Evolutionary conservation across 208 protist genomes (phyloP).

Genomic region (Trichomonas vaginalis): DNA sequence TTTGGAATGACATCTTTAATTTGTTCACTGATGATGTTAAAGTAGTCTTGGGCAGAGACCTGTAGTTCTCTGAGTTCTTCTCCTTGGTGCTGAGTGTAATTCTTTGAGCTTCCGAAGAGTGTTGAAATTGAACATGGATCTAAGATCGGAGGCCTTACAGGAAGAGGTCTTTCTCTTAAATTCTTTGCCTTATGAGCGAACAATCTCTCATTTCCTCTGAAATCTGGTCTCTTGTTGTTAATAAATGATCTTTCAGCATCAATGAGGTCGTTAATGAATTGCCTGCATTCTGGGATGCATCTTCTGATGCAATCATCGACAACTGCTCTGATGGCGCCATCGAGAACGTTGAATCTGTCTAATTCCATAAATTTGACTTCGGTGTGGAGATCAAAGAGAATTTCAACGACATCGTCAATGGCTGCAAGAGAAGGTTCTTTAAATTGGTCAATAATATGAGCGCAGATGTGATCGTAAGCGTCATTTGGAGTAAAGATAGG

Average conservation of each 20-base stretch:
- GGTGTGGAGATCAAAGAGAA: background rate
- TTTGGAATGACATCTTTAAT: background rate
- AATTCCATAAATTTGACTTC: background rate
- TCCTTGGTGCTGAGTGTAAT: background rate
- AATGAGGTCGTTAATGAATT: background rate
- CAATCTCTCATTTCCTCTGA: background rate
- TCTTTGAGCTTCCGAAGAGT: background rate
- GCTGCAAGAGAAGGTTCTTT: background rate
- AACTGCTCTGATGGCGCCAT: background rate
- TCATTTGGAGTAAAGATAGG: background rate
- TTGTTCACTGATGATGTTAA: background rate
- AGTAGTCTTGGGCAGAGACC: background rate
- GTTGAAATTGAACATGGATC: background rate
- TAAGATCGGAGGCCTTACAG: background rate
- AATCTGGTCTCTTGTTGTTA: background rate
- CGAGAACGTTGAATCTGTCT: background rate
- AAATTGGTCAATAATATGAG: background rate
- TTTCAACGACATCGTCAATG: background rate
- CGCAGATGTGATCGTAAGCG: background rate
- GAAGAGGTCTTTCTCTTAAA: background rate
- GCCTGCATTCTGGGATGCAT: background rate
- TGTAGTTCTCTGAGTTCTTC: background rate
- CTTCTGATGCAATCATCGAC: background rate
- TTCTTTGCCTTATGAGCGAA: background rate
- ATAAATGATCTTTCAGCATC: background rate